A percentile compares a stretch with the other conserved stretches of the same genome.
Evolutionary conservation across 176 grass and related monocot genomes (phyloP).

Genomic region (Oryza officinalis): DNA sequence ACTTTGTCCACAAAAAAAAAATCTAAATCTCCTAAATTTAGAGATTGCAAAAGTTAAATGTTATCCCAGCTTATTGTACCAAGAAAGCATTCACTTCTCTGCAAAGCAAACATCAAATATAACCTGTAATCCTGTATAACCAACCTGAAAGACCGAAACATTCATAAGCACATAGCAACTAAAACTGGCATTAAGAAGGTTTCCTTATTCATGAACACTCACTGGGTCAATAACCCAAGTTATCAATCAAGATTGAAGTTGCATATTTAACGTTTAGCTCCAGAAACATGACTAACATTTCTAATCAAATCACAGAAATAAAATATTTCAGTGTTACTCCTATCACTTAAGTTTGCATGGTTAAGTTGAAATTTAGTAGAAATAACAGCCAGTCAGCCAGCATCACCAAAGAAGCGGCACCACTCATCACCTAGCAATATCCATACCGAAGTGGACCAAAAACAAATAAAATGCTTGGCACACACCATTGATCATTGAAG

Average conservation of each 20-base stretch:
- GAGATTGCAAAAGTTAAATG: neutral
- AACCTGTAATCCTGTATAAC: neutral
- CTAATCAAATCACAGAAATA: neutral
- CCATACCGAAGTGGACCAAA: neutral
- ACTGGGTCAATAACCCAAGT: neutral
- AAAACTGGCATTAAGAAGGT: neutral
- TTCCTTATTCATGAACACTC: slow-evolving; percentile 1
- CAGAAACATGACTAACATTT: neutral
- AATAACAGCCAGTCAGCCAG: neutral
- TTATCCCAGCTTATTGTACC: neutral
- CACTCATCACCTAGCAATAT: neutral
- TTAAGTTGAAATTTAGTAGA: neutral
- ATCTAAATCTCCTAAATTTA: neutral
- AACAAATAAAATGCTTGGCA: neutral
- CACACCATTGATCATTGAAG: neutral
- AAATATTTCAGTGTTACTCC: neutral
- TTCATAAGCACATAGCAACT: neutral
- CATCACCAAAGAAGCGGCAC: neutral
- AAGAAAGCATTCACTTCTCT: slow-evolving; percentile 9
- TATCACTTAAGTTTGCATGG: neutral
- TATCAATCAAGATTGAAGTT: neutral
- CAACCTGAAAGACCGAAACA: neutral
- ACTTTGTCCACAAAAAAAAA: neutral
- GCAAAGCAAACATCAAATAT: neutral
- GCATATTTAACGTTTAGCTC: neutral